These are phyloP conservation scores for Ogataea saltuana DNA, from an alignment of 805 yeast species.

Conservation along the genomic window DNA sequence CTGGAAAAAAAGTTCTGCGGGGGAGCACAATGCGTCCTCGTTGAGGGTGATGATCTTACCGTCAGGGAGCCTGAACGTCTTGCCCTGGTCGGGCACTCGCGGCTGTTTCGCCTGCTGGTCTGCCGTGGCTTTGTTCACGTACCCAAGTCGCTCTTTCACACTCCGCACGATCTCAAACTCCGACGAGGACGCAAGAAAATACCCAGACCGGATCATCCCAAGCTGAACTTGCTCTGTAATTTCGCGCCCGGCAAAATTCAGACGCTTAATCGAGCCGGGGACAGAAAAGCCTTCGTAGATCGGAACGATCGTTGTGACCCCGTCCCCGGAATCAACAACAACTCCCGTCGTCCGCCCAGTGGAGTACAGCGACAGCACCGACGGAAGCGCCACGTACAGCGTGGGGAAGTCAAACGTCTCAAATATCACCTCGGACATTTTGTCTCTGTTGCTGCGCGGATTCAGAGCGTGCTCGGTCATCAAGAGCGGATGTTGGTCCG, in stretches of 20 bases:
- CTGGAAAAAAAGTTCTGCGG: constrained; percentile 75
- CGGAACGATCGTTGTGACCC: constrained; percentile 85
- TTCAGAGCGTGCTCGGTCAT: constrained; percentile 89
- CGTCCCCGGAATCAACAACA: constrained; percentile 91
- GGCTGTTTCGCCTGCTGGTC: constrained; percentile 12
- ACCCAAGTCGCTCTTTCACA: constrained; percentile 77
- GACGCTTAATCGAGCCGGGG: constrained; percentile 67
- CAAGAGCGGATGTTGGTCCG: constrained; percentile 82
- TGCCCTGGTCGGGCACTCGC: constrained; percentile 21
- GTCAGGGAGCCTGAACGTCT: constrained; percentile 72
- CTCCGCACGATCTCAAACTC: constrained; percentile 79
- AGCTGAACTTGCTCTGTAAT: constrained; percentile 73
- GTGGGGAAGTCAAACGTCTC: constrained; percentile 77
- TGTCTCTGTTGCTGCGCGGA: constrained; percentile 60
- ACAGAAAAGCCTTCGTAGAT: constrained; percentile 86
- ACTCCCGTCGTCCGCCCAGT: constrained; percentile 90
- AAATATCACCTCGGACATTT: constrained; percentile 63
- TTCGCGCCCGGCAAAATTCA: constrained; percentile 86
- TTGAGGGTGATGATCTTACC: constrained; percentile 56
- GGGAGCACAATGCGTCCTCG: constrained; percentile 20
- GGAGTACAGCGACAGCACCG: constrained; percentile 82
- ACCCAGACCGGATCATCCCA: constrained; percentile 66
- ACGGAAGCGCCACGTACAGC: constrained; percentile 70
- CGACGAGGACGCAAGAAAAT: constrained; percentile 63
- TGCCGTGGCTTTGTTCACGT: constrained; percentile 42